Conservation (phyloP, 768 basidiomycete genomes). For the Aureoboletus auriporus region DNA sequence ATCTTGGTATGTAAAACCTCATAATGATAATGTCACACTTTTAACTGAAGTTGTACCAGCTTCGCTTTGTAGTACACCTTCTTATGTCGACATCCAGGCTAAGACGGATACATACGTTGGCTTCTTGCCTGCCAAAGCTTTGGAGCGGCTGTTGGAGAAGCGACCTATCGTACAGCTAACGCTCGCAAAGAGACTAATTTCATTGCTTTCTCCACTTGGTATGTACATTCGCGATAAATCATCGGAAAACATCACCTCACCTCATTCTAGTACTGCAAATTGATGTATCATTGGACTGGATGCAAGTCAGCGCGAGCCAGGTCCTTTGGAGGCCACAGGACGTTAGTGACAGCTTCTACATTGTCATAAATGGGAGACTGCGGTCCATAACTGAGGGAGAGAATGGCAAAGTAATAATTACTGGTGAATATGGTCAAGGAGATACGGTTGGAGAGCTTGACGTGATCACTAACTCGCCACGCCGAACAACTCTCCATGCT, state of each 20-base stretch:
- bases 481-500: constrained; percentile 91
- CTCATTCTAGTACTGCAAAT: constrained; percentile 78
- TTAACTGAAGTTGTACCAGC: constrained; percentile 40
- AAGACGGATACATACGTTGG: constrained; percentile 99
- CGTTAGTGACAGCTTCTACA: constrained; percentile 92
- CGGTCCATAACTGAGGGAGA: constrained; percentile 84
- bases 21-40: background rate
- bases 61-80: constrained; percentile 85
- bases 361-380: constrained; percentile 95
- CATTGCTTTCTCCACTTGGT: constrained; percentile 91
- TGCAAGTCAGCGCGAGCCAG: constrained; percentile 94
- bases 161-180: constrained; percentile 94
- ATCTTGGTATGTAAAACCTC: constrained; percentile 58
- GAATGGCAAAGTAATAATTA: constrained; percentile 71
- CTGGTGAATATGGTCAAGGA: constrained; percentile 94
- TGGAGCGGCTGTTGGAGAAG: constrained; percentile 89
- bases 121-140: constrained; percentile 81
- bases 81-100: constrained; percentile 94
- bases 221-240: constrained; percentile 16
- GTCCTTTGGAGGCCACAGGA: constrained; percentile 93
- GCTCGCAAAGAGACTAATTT: constrained; percentile 93
- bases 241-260: constrained; percentile 4
- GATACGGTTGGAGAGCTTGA: constrained; percentile 97
- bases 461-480: constrained; percentile 86
- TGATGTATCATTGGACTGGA: constrained; percentile 96